These are phyloP conservation scores for Guyanaporus albipodus DNA, from an alignment of 768 basidiomycete species.

Conservation along the genomic window DNA sequence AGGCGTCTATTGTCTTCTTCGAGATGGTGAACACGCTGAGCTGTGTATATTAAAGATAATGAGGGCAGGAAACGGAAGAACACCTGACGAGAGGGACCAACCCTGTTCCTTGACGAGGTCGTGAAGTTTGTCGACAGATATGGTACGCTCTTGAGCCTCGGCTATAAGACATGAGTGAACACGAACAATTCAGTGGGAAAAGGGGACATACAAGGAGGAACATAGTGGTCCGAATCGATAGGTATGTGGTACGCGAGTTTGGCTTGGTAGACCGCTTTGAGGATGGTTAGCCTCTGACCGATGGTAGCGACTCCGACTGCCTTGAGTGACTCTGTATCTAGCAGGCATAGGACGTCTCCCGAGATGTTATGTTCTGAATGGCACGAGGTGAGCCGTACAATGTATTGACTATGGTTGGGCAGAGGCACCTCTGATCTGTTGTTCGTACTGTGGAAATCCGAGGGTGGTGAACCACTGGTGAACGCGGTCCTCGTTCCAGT, in stretches of 20 bases:
- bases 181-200: background rate
- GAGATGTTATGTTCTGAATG: slow-evolving; percentile 81
- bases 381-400: slow-evolving; percentile 2
- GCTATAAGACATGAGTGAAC: slow-evolving; percentile 36
- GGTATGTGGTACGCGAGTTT: slow-evolving; percentile 83
- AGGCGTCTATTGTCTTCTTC: slow-evolving; percentile 79
- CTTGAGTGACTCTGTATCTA: slow-evolving; percentile 82
- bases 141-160: slow-evolving; percentile 51
- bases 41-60: slow-evolving; percentile 37
- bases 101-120: slow-evolving; percentile 73
- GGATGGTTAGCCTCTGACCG: slow-evolving; percentile 87
- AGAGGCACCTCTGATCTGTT: slow-evolving; percentile 65
- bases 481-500: slow-evolving; percentile 79
- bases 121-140: slow-evolving; percentile 65
- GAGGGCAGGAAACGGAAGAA: background rate
- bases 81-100: slow-evolving; percentile 27
- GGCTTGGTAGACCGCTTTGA: slow-evolving; percentile 87
- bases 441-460: slow-evolving; percentile 84
- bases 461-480: slow-evolving; percentile 71
- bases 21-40: slow-evolving; percentile 58
- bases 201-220: slow-evolving; percentile 74
- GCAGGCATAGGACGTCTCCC: slow-evolving; percentile 81
- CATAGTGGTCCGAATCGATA: slow-evolving; percentile 79
- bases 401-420: background rate
- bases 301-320: slow-evolving; percentile 85